Conservation (phyloP, 306 rosid genomes). For the Pyrus betulifolia region DNA sequence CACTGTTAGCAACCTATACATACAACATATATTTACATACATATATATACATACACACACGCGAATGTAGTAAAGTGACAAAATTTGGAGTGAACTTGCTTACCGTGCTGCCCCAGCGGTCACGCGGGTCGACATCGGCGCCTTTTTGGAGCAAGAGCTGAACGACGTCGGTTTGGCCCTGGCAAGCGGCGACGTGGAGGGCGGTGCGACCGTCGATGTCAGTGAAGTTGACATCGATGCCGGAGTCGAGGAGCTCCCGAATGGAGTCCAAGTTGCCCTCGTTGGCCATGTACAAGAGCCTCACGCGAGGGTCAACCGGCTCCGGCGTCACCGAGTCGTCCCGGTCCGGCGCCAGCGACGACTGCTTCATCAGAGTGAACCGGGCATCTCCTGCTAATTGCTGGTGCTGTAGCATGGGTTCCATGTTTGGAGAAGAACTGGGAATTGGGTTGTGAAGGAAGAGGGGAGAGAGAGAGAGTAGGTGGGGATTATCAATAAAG, state of each 20-base stretch:
- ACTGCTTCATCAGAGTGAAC: slow-evolving; percentile 60
- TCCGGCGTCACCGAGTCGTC: slow-evolving; percentile 1
- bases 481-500: no score
- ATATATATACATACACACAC: no score
- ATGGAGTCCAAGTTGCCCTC: slow-evolving; percentile 78
- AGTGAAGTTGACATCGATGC: slow-evolving; percentile 55
- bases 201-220: slow-evolving; percentile 86
- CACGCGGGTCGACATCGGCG: slow-evolving; percentile 52
- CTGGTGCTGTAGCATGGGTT: neutral
- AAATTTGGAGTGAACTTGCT: neutral
- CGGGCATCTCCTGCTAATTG: slow-evolving; percentile 22
- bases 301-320: slow-evolving; percentile 48
- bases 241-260: slow-evolving; percentile 53
- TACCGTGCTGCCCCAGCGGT: slow-evolving; percentile 96
- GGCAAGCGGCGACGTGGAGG: slow-evolving; percentile 82
- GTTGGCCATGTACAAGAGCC: slow-evolving; percentile 71
- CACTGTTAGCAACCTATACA: neutral
- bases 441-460: neutral
- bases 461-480: neutral
- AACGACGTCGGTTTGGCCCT: slow-evolving; percentile 61
- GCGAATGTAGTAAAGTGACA: neutral
- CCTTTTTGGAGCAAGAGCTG: slow-evolving; percentile 48
- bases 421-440: neutral
- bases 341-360: slow-evolving; percentile 67
- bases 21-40: neutral